phyloP scores from a whole-genome alignment of 2,329 filamentous ascomycete genomes.

The Plenodomus tracheiphilus region DNA sequence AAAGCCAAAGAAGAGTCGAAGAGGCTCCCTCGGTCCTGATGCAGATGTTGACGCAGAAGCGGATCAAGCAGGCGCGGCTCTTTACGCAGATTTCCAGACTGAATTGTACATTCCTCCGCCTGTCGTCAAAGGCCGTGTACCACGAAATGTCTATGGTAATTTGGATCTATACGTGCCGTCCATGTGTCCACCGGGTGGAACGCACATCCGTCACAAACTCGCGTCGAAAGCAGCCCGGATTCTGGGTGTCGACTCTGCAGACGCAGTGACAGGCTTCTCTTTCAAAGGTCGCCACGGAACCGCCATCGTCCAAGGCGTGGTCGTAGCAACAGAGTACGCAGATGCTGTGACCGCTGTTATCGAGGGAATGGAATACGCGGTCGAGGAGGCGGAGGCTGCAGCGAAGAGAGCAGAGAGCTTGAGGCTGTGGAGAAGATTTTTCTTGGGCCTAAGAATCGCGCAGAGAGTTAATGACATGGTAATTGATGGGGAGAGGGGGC shows the following conservation, averaged over 20 bases:
- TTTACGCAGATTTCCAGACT: conserved; percentile 66
- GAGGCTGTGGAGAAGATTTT: conserved; percentile 62
- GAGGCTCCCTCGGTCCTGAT: conserved; percentile 29
- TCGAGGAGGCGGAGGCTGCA: conserved; percentile 65
- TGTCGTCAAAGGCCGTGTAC: conserved; percentile 71
- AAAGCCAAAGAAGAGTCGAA: conserved; percentile 38
- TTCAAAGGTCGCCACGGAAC: conserved; percentile 87
- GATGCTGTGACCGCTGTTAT: conserved; percentile 75
- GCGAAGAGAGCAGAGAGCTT: conserved; percentile 55
- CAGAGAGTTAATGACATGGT: conserved; percentile 68
- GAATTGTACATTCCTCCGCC: conserved; percentile 75
- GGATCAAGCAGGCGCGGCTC: conserved; percentile 53
- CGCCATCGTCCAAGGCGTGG: conserved; percentile 75
- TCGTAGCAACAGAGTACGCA: conserved; percentile 71
- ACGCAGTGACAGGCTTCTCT: conserved; percentile 86
- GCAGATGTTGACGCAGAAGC: conserved; percentile 41
- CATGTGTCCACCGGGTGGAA: conserved; percentile 65
- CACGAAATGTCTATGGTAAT: conserved; percentile 65
- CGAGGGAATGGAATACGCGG: conserved; percentile 67
- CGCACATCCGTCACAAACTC: conserved; percentile 59
- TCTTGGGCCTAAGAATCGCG: conserved; percentile 68
- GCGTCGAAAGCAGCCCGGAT: conserved; percentile 73
- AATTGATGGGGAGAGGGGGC: conserved; percentile 38
- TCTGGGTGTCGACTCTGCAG: conserved; percentile 81
- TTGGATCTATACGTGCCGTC: conserved; percentile 65